phyloP scores from a whole-genome alignment of 306 rosid genomes.

The Senna tora region DNA sequence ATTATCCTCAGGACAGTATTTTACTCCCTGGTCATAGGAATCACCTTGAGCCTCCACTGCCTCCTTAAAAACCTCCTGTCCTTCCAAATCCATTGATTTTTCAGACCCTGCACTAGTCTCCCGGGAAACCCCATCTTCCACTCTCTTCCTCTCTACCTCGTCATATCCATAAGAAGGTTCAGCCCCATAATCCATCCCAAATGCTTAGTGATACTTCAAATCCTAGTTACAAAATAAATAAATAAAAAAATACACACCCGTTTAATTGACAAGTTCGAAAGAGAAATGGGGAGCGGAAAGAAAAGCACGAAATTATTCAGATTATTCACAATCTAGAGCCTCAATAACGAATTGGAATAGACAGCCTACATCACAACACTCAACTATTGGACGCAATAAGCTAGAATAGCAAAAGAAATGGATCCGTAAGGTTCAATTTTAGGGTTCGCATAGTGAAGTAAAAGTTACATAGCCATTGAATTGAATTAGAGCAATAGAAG shows the following conservation, averaged over 20 bases:
- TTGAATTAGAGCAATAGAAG: not conserved
- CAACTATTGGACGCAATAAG: not conserved
- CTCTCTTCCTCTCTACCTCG: slow-evolving; percentile 48
- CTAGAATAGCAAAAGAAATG: not conserved
- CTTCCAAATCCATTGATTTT: slow-evolving; percentile 49
- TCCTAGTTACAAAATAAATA: slow-evolving; percentile 55
- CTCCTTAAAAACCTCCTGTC: slow-evolving; percentile 67
- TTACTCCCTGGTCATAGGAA: slow-evolving; percentile 37
- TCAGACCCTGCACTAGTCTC: slow-evolving; percentile 46
- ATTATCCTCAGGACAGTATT: slow-evolving; percentile 6
- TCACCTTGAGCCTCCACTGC: slow-evolving; percentile 44
- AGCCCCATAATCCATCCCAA: slow-evolving; percentile 64
- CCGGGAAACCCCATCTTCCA: slow-evolving; percentile 42
- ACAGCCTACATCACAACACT: not conserved
- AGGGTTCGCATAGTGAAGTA: not conserved
- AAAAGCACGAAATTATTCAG: not conserved
- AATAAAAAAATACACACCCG: slow-evolving; percentile 25
- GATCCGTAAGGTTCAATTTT: not conserved
- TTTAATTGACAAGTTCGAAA: not conserved
- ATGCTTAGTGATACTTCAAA: slow-evolving; percentile 40
- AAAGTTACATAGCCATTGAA: not conserved
- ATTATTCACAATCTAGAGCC: slow-evolving; percentile 25
- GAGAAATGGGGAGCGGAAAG: slow-evolving; percentile 1
- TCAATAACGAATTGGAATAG: not conserved
- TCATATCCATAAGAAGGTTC: slow-evolving; percentile 45